Evolutionary conservation across 176 grass and related monocot genomes (phyloP).

Genomic region (Thinopyrum elongatum): DNA sequence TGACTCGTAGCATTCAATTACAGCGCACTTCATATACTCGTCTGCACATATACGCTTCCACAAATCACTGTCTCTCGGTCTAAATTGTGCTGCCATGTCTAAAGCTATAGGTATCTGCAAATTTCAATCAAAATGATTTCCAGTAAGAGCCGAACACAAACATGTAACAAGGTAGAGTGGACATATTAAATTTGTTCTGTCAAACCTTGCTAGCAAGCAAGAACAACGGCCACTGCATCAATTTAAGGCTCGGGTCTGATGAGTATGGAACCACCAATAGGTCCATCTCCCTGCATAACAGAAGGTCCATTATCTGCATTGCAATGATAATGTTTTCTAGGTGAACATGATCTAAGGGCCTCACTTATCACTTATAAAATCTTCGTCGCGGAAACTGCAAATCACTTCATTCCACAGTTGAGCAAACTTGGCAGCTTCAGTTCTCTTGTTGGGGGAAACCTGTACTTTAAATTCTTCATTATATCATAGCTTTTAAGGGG

Average conservation of each 20-base stretch:
- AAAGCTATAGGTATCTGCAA: slow-evolving; percentile 95
- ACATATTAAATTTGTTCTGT: slow-evolving; percentile 15
- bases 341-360: slow-evolving; percentile 29
- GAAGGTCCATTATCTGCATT: slow-evolving; percentile 22
- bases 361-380: slow-evolving; percentile 95
- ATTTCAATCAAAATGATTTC: slow-evolving; percentile 15
- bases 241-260: slow-evolving; percentile 85
- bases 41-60: slow-evolving; percentile 96
- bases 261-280: slow-evolving; percentile 93
- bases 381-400: slow-evolving; percentile 91
- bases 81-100: slow-evolving; percentile 94
- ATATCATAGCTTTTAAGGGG: slow-evolving; percentile 5
- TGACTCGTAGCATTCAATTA: slow-evolving; percentile 95
- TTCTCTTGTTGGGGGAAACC: slow-evolving; percentile 97
- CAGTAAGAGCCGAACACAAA: background rate
- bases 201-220: slow-evolving; percentile 97
- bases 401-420: slow-evolving; percentile 99
- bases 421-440: slow-evolving; percentile 98
- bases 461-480: slow-evolving; percentile 41
- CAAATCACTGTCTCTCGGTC: slow-evolving; percentile 87
- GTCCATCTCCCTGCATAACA: slow-evolving; percentile 79
- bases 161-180: background rate
- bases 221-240: slow-evolving; percentile 98
- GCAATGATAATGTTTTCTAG: background rate
- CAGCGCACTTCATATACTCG: slow-evolving; percentile 98